Evolutionary conservation across 345 rosid genomes (phyloP).

Genomic region (Linum tenue): DNA sequence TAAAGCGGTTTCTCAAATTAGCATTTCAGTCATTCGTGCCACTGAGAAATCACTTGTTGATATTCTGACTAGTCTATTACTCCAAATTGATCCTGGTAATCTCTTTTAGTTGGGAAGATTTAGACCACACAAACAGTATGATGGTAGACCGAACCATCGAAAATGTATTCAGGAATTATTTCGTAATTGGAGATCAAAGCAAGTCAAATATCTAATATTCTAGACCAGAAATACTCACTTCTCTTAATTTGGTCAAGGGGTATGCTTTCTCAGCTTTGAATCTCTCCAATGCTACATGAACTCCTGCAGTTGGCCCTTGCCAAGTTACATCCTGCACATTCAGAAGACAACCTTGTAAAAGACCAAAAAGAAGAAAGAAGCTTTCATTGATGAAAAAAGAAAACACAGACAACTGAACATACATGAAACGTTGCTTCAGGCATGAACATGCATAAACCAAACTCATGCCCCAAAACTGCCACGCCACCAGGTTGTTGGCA

Average conservation of each 20-base stretch:
- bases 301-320: constrained; percentile 90
- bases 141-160: neutral
- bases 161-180: neutral
- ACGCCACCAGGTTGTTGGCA: constrained; percentile 95
- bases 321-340: constrained; percentile 64
- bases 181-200: neutral
- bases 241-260: constrained; percentile 53
- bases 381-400: constrained; percentile 6
- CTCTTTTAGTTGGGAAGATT: too few relatives aligned
- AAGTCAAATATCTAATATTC: neutral
- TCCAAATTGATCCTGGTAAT: too few relatives aligned
- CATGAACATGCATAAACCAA: constrained; percentile 98
- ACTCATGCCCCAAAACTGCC: constrained; percentile 63
- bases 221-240: constrained; percentile 32
- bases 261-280: constrained; percentile 87
- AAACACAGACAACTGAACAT: constrained; percentile 16
- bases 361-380: neutral
- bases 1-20: too few relatives aligned
- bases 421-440: constrained; percentile 74
- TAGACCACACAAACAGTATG: too few relatives aligned
- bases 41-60: too few relatives aligned
- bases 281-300: constrained; percentile 63
- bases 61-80: too few relatives aligned
- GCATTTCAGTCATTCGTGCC: too few relatives aligned
- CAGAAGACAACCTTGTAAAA: neutral